Evolutionary conservation across 805 yeast species (phyloP).

Genomic region (Wickerhamomyces subpelliculosus): DNA sequence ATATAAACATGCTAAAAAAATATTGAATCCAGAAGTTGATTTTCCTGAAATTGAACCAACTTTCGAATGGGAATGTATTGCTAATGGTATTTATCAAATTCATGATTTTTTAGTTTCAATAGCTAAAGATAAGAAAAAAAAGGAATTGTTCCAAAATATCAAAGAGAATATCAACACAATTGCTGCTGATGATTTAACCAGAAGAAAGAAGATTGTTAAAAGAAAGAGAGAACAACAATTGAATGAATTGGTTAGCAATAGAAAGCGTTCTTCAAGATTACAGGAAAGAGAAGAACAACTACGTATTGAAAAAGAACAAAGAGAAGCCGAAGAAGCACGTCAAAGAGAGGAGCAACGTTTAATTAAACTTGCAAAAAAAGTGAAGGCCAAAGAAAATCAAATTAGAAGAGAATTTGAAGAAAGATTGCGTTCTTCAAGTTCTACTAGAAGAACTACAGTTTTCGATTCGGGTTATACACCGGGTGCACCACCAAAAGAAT

Average conservation of each 20-base stretch:
- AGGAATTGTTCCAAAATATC: slow-evolving; percentile 25
- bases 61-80: slow-evolving; percentile 32
- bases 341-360: slow-evolving; percentile 32
- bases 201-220: slow-evolving; percentile 45
- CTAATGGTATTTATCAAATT: slow-evolving; percentile 38
- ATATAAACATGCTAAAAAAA: slow-evolving; percentile 21
- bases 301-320: slow-evolving; percentile 37
- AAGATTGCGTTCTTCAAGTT: slow-evolving; percentile 12
- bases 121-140: slow-evolving; percentile 22
- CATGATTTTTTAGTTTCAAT: slow-evolving; percentile 25
- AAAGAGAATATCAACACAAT: slow-evolving; percentile 27
- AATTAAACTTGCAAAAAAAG: slow-evolving; percentile 30
- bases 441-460: slow-evolving; percentile 12
- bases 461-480: neutral
- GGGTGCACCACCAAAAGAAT: slow-evolving; percentile 20
- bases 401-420: slow-evolving; percentile 20
- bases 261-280: slow-evolving; percentile 69
- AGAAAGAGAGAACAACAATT: slow-evolving; percentile 59
- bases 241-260: slow-evolving; percentile 53
- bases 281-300: slow-evolving; percentile 63
- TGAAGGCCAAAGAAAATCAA: slow-evolving; percentile 14
- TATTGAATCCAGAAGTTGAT: slow-evolving; percentile 18
- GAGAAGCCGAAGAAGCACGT: slow-evolving; percentile 17
- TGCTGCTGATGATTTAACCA: slow-evolving; percentile 40
- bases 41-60: slow-evolving; percentile 29